Percentiles rank a stretch among this genome's conserved stretches.
Evolutionary conservation across 306 rosid genomes (phyloP).

Genomic region (Cucumis melo): DNA sequence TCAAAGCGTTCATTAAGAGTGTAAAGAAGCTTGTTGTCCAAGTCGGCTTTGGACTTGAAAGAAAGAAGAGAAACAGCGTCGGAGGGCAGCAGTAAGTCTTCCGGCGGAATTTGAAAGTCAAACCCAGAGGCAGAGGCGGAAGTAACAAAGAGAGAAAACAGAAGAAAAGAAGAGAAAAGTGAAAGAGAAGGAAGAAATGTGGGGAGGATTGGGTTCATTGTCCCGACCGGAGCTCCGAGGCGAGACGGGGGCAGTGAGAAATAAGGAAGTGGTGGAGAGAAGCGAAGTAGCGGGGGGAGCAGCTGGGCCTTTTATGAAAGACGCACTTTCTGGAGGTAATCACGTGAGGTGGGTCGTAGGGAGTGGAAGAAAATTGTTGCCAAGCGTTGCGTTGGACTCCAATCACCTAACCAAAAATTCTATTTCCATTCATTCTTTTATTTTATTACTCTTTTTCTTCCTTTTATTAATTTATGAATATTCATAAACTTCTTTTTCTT

Average conservation of each 20-base stretch:
- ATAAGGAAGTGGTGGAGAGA: neutral
- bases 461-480: neutral
- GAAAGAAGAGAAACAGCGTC: conserved; percentile 60
- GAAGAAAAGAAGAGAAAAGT: neutral
- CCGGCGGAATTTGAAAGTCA: neutral
- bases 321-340: neutral
- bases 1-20: conserved; percentile 48
- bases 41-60: conserved; percentile 71
- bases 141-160: neutral
- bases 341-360: conserved; percentile 1
- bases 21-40: conserved; percentile 53
- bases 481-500: neutral
- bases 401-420: neutral
- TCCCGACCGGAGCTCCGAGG: neutral
- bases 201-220: neutral
- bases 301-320: neutral
- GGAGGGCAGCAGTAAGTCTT: conserved; percentile 14
- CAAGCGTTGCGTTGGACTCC: neutral
- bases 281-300: neutral
- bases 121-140: neutral
- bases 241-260: neutral
- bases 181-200: neutral
- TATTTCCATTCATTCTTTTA: neutral
- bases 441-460: too few species aligned
- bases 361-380: neutral